Percentiles rank a stretch among this genome's conserved stretches.
phyloP scores from a whole-genome alignment of 2,329 filamentous ascomycete species.

The Calonectria naviculata region DNA sequence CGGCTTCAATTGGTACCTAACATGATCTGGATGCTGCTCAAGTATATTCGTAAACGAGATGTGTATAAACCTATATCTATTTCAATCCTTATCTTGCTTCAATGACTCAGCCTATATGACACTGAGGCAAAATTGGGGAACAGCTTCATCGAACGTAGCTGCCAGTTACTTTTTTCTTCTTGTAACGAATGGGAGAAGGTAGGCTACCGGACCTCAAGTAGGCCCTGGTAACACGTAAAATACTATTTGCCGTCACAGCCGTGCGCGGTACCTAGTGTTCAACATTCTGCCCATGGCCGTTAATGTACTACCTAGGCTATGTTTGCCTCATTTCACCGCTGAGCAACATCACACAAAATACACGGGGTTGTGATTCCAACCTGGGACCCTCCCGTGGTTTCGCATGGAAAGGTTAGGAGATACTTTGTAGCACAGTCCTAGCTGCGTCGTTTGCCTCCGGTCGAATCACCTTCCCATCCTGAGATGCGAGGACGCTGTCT shows the following conservation, averaged over 20 bases:
- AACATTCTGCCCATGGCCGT: slow-evolving; percentile 35
- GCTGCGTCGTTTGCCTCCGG: slow-evolving; percentile 24
- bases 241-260: slow-evolving; percentile 15
- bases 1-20: neutral
- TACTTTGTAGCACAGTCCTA: slow-evolving; percentile 34
- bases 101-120: no score
- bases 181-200: neutral
- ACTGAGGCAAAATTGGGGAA: neutral
- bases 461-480: slow-evolving; percentile 29
- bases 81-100: neutral
- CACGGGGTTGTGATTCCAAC: slow-evolving; percentile 24
- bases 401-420: slow-evolving; percentile 26
- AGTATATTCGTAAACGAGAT: neutral
- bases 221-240: neutral
- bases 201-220: neutral
- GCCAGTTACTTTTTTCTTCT: neutral
- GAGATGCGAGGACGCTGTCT: neutral
- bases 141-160: no score
- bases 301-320: slow-evolving; percentile 36
- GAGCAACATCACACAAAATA: slow-evolving; percentile 24
- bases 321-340: slow-evolving; percentile 41
- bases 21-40: neutral
- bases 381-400: slow-evolving; percentile 31
- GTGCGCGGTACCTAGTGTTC: slow-evolving; percentile 32
- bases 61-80: no score